phyloP scores from a whole-genome alignment of 805 yeast genomes.

The Saturnispora bothae region DNA sequence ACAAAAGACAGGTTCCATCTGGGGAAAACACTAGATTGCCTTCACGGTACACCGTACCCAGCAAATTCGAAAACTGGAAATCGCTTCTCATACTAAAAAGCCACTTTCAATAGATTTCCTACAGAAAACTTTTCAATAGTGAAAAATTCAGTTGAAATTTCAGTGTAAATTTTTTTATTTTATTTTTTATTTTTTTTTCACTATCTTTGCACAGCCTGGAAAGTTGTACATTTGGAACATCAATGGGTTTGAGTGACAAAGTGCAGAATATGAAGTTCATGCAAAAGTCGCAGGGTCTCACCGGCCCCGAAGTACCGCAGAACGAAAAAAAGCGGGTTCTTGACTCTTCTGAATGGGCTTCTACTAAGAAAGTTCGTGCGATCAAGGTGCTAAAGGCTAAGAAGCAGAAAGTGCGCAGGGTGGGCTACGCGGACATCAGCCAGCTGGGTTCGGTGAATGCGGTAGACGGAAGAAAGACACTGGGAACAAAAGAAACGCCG shows the following conservation, averaged over 20 bases:
- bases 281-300: slow-evolving; percentile 27
- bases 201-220: slow-evolving; percentile 7
- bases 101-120: background rate
- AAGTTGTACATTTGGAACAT: background rate
- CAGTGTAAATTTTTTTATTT: background rate
- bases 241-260: slow-evolving; percentile 23
- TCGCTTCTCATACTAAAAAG: slow-evolving; percentile 62
- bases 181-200: background rate
- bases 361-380: slow-evolving; percentile 26
- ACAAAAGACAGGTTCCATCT: slow-evolving; percentile 73
- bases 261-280: slow-evolving; percentile 81
- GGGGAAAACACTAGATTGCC: slow-evolving; percentile 83
- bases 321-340: slow-evolving; percentile 20
- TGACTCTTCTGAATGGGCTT: slow-evolving; percentile 45
- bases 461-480: background rate
- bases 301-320: slow-evolving; percentile 25
- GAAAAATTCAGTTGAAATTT: slow-evolving; percentile 2
- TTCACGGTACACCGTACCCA: slow-evolving; percentile 90
- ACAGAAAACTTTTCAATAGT: no score
- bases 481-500: slow-evolving; percentile 2
- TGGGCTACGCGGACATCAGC: slow-evolving; percentile 23
- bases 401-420: slow-evolving; percentile 14
- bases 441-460: slow-evolving; percentile 5
- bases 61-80: slow-evolving; percentile 73
- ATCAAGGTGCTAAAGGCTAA: slow-evolving; percentile 16